phyloP scores from a whole-genome alignment of 2,329 filamentous ascomycete genomes.

The Colletotrichum chlorophyti region DNA sequence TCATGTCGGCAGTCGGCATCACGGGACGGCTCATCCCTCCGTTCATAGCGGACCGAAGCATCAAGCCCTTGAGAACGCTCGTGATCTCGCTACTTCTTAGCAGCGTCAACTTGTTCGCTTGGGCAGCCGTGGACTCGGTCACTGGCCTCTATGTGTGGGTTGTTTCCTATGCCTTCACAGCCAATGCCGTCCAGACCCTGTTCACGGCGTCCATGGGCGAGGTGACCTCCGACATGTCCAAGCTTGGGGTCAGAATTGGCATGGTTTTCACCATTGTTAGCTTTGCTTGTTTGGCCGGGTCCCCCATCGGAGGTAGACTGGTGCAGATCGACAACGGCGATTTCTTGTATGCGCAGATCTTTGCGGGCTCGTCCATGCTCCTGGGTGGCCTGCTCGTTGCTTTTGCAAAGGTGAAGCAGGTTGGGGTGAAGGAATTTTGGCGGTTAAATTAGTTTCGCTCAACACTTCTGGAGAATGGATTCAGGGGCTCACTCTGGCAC shows the following conservation, averaged over 20 bases:
- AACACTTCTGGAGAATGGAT: too few relatives aligned
- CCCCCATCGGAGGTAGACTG: constrained; percentile 51
- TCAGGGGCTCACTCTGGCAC: too few relatives aligned
- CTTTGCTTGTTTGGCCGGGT: constrained; percentile 45
- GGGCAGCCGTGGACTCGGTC: constrained; percentile 43
- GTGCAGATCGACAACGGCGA: constrained; percentile 36
- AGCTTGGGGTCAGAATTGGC: constrained; percentile 46
- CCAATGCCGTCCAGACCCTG: constrained; percentile 47
- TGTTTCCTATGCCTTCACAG: constrained; percentile 40
- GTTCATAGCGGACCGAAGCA: constrained; percentile 28
- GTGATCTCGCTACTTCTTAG: constrained; percentile 21
- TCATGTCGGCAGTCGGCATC: constrained; percentile 30
- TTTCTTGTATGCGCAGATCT: constrained; percentile 18
- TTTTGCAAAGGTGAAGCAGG: constrained; percentile 23
- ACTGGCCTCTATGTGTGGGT: constrained; percentile 39
- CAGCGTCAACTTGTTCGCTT: constrained; percentile 31
- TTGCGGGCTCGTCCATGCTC: constrained; percentile 16
- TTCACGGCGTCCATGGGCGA: constrained; percentile 47
- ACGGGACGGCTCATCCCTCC: constrained; percentile 30
- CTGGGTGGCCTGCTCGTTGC: constrained; percentile 18
- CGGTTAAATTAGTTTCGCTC: too few relatives aligned
- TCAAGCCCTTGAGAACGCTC: constrained; percentile 28
- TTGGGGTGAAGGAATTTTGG: constrained; percentile 15
- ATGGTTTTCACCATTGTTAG: constrained; percentile 49
- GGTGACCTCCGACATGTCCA: constrained; percentile 46